A percentile compares a stretch with the other conserved stretches of the same genome.
Conservation (phyloP, 208 protist genomes). For the Trypanosoma melophagium region DNA sequence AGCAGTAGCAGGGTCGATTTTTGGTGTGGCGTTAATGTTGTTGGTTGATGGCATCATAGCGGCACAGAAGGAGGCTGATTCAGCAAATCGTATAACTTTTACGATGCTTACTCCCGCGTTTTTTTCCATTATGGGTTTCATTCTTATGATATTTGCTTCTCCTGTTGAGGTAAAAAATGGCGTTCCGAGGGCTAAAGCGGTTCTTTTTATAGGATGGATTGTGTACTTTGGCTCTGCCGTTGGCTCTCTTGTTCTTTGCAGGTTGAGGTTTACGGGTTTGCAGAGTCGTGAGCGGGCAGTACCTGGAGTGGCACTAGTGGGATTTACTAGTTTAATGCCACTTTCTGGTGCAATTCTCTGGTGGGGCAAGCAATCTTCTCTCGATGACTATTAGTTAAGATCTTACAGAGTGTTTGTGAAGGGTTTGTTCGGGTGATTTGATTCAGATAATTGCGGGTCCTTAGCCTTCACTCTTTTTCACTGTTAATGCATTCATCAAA, state of each 20-base stretch:
- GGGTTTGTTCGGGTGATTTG: no score
- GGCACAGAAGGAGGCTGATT: conserved; percentile 39
- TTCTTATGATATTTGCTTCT: conserved; percentile 56
- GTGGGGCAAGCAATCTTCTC: conserved; percentile 46
- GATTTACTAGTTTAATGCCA: conserved; percentile 62
- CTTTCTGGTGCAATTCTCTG: conserved; percentile 60
- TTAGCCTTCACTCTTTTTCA: no score
- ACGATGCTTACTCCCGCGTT: conserved; percentile 58
- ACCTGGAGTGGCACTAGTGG: conserved; percentile 59
- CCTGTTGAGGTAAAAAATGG: conserved; percentile 62
- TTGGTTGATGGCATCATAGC: conserved; percentile 61
- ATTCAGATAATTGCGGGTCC: no score
- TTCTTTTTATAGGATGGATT: conserved; percentile 77
- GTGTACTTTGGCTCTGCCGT: conserved; percentile 62
- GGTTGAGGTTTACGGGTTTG: conserved; percentile 46
- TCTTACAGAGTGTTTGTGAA: no score
- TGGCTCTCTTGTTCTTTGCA: conserved; percentile 48
- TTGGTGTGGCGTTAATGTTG: conserved; percentile 51
- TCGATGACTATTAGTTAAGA: conserved; percentile 14
- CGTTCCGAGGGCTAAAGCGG: conserved; percentile 44
- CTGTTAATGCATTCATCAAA: background rate
- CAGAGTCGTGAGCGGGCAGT: conserved; percentile 39
- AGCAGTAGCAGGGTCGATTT: conserved; percentile 51
- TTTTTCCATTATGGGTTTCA: conserved; percentile 66
- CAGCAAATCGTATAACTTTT: conserved; percentile 49